Conservation (phyloP, 2,329 filamentous ascomycete genomes). For the Rhinocladiella similis region DNA sequence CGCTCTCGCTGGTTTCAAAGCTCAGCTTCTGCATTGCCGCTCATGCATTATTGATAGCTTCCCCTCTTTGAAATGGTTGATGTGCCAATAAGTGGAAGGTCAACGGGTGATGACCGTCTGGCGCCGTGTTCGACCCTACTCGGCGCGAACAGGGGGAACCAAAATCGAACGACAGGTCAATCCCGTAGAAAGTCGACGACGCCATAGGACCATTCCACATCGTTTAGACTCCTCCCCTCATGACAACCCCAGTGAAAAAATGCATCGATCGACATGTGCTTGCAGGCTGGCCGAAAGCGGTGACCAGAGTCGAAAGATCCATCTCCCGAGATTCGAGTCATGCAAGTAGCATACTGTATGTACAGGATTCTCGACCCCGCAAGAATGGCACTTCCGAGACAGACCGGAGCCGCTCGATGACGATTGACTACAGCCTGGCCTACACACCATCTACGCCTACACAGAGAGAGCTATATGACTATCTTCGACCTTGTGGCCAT, state of each 20-base stretch:
- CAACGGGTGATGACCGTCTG: neutral
- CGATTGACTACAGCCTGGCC: neutral
- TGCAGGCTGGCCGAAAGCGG: neutral
- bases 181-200: neutral
- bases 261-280: constrained; percentile 1
- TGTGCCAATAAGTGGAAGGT: neutral
- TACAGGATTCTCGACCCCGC: constrained; percentile 17
- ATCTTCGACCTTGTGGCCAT: too few species aligned
- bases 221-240: neutral
- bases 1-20: too few species aligned
- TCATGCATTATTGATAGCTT: neutral
- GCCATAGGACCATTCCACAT: neutral
- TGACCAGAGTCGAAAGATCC: neutral
- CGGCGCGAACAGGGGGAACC: neutral
- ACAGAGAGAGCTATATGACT: too few species aligned
- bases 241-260: neutral
- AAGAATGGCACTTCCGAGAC: constrained; percentile 23
- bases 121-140: neutral
- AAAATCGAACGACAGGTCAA: constrained; percentile 3
- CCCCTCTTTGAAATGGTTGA: neutral
- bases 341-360: neutral
- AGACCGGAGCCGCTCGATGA: constrained; percentile 3
- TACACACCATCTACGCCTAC: too few species aligned
- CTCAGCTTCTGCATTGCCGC: too few species aligned
- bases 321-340: constrained; percentile 21